Percentiles rank a stretch among this genome's conserved stretches.
Evolutionary conservation across 305 asterid species (phyloP).

Genomic region (Fraxinus greggii): DNA sequence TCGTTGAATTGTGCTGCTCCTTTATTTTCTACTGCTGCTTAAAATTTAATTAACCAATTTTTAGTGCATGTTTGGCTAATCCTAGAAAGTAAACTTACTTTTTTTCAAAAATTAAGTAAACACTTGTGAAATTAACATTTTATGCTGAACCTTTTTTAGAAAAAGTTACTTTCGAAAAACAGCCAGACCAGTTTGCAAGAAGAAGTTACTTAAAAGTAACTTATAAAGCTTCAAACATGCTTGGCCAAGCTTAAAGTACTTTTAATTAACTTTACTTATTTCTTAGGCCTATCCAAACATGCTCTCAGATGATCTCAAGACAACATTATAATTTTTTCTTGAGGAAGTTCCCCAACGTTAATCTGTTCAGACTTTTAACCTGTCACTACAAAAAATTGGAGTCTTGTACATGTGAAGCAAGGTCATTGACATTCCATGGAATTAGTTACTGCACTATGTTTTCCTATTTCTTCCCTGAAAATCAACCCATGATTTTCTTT

Average conservation of each 20-base stretch:
- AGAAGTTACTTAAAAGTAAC: neutral
- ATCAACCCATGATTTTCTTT: neutral
- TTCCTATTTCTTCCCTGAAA: neutral
- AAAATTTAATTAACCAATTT: neutral
- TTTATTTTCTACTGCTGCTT: neutral
- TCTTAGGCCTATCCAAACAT: neutral
- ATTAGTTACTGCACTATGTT: conserved; percentile 5
- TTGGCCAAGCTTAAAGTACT: neutral
- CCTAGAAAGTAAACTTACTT: neutral
- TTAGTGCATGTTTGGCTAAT: neutral
- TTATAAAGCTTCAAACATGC: neutral
- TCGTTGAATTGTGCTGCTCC: neutral
- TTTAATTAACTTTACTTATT: neutral
- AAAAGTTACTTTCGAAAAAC: neutral
- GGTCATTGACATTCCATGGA: neutral
- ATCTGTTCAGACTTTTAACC: neutral
- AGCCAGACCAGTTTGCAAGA: neutral
- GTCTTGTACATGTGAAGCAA: conserved; percentile 4
- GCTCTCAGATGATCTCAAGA: neutral
- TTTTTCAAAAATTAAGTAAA: too few species aligned
- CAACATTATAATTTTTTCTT: neutral
- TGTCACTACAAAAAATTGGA: neutral
- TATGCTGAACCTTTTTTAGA: neutral
- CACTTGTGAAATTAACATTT: too few species aligned
- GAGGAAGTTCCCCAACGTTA: neutral